phyloP scores from a whole-genome alignment of 257 asterid genomes.

The Primulina tabacum region DNA sequence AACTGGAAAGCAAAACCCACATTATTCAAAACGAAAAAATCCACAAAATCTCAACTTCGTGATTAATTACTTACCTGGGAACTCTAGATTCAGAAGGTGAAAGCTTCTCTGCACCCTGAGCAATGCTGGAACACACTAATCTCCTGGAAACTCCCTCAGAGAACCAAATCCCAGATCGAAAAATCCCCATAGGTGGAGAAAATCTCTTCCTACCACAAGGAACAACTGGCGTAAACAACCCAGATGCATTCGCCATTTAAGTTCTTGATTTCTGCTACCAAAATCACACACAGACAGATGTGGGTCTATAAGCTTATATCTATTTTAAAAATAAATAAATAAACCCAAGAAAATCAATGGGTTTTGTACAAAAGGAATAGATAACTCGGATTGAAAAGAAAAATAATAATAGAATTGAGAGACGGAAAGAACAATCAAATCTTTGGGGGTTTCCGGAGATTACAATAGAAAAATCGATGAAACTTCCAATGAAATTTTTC shows the following conservation, averaged over 20 bases:
- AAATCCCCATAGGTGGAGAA: constrained; percentile 32
- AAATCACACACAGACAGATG: not conserved
- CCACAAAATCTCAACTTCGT: constrained; percentile 7
- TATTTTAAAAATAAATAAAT: not conserved
- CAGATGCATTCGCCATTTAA: constrained; percentile 43
- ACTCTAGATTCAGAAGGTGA: constrained; percentile 54
- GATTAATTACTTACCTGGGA: constrained; percentile 46
- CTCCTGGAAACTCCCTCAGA: constrained; percentile 39
- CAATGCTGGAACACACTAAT: constrained; percentile 50
- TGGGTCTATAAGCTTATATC: constrained; percentile 9
- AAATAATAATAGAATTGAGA: not conserved
- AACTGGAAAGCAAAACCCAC: constrained; percentile 11
- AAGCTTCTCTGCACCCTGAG: constrained; percentile 65
- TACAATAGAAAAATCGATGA: not conserved
- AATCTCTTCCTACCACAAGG: constrained; percentile 29
- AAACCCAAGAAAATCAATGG: not conserved
- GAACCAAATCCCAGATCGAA: constrained; percentile 36
- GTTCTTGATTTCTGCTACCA: not conserved
- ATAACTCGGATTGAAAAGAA: constrained; percentile 1
- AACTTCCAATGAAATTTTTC: not conserved
- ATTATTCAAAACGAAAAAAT: constrained; percentile 11
- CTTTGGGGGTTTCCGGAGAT: not conserved
- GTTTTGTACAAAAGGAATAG: not conserved
- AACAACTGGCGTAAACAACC: constrained; percentile 31
- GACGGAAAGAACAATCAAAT: constrained; percentile 14